Percentiles rank a stretch among this genome's conserved stretches.
Conservation (phyloP, 352 stramenopile genomes). For the Ophiocytium majus region DNA sequence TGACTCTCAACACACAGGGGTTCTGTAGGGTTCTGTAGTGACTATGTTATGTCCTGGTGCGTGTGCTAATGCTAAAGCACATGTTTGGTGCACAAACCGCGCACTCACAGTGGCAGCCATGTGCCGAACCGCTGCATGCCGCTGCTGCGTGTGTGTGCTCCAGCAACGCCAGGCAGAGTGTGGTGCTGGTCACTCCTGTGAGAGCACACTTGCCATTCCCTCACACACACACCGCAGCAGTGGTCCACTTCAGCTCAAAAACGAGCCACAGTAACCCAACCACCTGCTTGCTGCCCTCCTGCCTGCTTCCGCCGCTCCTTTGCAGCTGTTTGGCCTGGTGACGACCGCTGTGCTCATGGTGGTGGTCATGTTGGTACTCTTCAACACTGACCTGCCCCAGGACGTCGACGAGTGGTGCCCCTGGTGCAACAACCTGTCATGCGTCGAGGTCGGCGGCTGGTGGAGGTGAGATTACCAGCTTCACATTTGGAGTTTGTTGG, state of each 20-base stretch:
- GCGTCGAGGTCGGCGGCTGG: slow-evolving; percentile 26
- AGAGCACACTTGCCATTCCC: neutral
- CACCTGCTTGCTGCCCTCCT: neutral
- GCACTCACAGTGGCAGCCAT: no score
- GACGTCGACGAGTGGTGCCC: slow-evolving; percentile 28
- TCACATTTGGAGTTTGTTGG: no score
- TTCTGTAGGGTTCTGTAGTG: no score
- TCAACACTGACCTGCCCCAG: no score
- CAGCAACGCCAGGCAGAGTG: neutral
- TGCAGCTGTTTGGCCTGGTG: neutral
- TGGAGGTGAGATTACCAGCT: slow-evolving; percentile 20
- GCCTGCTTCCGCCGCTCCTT: neutral
- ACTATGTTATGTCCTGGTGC: no score
- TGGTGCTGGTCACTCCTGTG: neutral
- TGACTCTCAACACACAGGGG: no score
- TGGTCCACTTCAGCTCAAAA: neutral
- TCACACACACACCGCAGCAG: neutral
- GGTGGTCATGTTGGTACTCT: neutral
- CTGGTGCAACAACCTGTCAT: slow-evolving; percentile 46
- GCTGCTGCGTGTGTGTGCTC: no score
- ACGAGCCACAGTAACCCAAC: neutral
- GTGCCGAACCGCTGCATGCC: no score
- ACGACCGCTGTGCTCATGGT: neutral
- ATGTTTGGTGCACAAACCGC: no score
- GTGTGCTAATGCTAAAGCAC: no score